These are phyloP conservation scores for Trichoderma atroviride DNA, from an alignment of 2,329 filamentous ascomycete species.

Conservation along the genomic window DNA sequence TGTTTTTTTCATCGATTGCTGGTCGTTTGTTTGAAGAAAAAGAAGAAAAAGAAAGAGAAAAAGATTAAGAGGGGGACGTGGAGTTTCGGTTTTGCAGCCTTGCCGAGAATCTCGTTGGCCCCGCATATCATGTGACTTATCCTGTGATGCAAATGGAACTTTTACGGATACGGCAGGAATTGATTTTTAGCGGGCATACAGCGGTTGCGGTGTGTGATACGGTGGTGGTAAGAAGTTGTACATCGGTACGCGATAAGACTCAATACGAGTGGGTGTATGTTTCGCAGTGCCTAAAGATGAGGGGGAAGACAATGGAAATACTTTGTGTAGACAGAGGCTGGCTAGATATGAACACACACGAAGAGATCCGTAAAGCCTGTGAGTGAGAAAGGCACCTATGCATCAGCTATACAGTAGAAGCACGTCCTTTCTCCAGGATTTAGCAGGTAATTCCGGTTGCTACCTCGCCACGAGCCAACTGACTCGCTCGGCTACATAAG, in stretches of 20 bases:
- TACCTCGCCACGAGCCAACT: neutral
- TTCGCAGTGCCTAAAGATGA: neutral
- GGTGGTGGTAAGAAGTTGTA: neutral
- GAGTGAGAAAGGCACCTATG: neutral
- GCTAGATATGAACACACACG: neutral
- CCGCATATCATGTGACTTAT: constrained; percentile 34
- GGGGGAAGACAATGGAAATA: neutral
- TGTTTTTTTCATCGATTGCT: constrained; percentile 40
- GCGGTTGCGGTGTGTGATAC: neutral
- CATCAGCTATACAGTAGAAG: neutral
- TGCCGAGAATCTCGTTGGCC: neutral
- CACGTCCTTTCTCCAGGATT: neutral
- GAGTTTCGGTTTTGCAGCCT: constrained; percentile 10
- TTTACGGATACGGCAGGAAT: neutral
- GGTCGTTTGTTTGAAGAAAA: constrained; percentile 43
- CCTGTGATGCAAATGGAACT: neutral
- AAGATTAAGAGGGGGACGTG: neutral
- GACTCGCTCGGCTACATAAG: neutral
- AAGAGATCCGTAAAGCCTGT: neutral
- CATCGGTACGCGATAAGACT: neutral
- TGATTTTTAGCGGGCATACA: neutral
- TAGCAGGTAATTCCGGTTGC: neutral
- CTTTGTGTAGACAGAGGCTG: neutral
- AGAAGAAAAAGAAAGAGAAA: constrained; percentile 3
- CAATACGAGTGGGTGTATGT: neutral